Percentiles rank a stretch among this genome's conserved stretches.
Conservation (phyloP, 208 protist species). For the Trichomonas gallinae region DNA sequence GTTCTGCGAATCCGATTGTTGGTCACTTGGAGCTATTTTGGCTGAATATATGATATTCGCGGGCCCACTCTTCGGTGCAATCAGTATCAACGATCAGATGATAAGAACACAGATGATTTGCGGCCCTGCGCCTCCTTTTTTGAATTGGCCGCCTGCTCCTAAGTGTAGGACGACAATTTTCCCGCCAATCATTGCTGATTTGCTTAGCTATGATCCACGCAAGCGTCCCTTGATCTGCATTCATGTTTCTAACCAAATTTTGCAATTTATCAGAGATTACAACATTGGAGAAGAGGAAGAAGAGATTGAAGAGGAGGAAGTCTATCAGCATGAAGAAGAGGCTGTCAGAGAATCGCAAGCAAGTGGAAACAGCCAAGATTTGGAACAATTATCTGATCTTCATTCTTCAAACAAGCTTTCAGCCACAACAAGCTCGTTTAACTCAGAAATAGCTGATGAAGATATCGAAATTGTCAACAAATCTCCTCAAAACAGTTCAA, state of each 20-base stretch:
- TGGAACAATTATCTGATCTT: too few species aligned
- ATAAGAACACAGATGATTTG: not conserved
- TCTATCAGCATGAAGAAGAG: not conserved
- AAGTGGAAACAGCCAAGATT: too few species aligned
- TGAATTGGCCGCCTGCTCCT: not conserved
- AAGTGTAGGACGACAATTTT: not conserved
- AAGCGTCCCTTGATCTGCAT: not conserved
- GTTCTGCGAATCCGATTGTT: not conserved
- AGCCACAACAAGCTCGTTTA: too few species aligned
- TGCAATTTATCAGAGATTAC: not conserved
- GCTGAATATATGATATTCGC: not conserved
- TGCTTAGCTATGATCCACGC: not conserved
- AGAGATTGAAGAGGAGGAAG: not conserved
- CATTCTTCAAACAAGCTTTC: too few species aligned
- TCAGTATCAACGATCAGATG: slow-evolving; percentile 3
- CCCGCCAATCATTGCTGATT: not conserved
- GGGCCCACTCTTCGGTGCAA: not conserved
- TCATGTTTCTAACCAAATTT: not conserved
- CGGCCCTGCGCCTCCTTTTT: not conserved
- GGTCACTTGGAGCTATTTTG: not conserved
- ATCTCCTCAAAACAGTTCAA: too few species aligned
- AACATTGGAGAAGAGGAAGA: not conserved
- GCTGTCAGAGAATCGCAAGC: too few species aligned
- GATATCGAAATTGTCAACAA: too few species aligned
- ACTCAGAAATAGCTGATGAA: too few species aligned